Percentiles rank a stretch among this genome's conserved stretches.
Conservation (phyloP, 1,284 basidiomycete genomes). For the Apiotrichum porosum region DNA sequence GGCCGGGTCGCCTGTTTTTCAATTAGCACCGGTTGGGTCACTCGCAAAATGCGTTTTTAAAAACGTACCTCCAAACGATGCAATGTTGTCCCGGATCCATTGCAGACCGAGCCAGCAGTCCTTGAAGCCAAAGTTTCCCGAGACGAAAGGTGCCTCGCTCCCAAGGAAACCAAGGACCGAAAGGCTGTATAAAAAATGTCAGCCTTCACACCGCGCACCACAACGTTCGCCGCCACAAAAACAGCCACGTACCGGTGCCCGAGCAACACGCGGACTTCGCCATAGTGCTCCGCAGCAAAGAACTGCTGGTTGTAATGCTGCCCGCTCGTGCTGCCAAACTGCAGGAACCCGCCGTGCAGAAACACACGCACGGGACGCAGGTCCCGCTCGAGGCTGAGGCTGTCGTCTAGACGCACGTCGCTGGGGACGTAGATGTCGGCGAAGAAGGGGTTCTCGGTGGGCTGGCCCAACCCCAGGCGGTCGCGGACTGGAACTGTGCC, state of each 20-base stretch:
- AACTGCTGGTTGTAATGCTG: slow-evolving; percentile 57
- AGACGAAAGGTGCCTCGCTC: slow-evolving; percentile 55
- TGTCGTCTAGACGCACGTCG: slow-evolving; percentile 19
- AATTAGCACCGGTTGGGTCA: no score
- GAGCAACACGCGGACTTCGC: slow-evolving; percentile 60
- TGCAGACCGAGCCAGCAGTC: slow-evolving; percentile 64
- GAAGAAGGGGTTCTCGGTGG: slow-evolving; percentile 70
- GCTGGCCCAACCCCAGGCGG: slow-evolving; percentile 55
- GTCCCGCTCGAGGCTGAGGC: slow-evolving; percentile 51
- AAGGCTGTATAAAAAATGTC: slow-evolving; percentile 33
- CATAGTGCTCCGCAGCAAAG: slow-evolving; percentile 59
- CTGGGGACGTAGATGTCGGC: slow-evolving; percentile 65
- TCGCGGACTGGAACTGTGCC: slow-evolving; percentile 21
- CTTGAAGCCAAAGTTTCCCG: slow-evolving; percentile 71
- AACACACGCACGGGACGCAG: slow-evolving; percentile 66
- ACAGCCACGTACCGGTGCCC: slow-evolving; percentile 18
- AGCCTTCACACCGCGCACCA: background rate
- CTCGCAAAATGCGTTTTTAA: background rate
- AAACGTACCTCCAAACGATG: slow-evolving; percentile 56
- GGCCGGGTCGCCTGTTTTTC: slow-evolving; percentile 18
- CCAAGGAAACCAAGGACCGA: slow-evolving; percentile 71
- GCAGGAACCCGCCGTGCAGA: slow-evolving; percentile 74
- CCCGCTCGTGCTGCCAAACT: slow-evolving; percentile 64
- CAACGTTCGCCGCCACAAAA: background rate
- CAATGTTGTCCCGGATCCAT: slow-evolving; percentile 61